Conservation (phyloP, 805 yeast genomes). For the Metschnikowia koreensis region DNA sequence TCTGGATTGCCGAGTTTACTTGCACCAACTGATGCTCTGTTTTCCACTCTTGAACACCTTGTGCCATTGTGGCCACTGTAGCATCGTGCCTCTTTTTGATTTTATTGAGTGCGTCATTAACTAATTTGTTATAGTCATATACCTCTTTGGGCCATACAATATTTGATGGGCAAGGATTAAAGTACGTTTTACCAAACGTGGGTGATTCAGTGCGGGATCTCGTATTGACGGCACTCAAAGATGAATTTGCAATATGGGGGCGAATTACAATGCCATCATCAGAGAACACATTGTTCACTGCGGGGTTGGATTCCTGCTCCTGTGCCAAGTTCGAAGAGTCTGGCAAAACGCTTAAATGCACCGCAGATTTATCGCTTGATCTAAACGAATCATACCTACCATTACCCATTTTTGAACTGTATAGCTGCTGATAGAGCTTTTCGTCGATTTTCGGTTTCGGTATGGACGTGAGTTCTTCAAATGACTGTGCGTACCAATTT, state of each 20-base stretch:
- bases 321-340: slow-evolving; percentile 29
- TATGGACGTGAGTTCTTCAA: slow-evolving; percentile 72
- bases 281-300: slow-evolving; percentile 39
- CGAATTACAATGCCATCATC: slow-evolving; percentile 53
- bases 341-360: not conserved
- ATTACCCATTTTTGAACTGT: slow-evolving; percentile 5
- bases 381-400: slow-evolving; percentile 1
- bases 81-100: slow-evolving; percentile 89
- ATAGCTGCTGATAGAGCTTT: slow-evolving; percentile 38
- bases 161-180: slow-evolving; percentile 53
- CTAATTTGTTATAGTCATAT: slow-evolving; percentile 63
- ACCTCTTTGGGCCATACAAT: slow-evolving; percentile 73
- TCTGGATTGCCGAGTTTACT: slow-evolving; percentile 72
- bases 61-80: slow-evolving; percentile 87
- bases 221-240: slow-evolving; percentile 9
- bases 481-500: slow-evolving; percentile 89
- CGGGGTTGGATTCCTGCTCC: slow-evolving; percentile 33
- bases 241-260: slow-evolving; percentile 18
- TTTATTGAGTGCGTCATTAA: slow-evolving; percentile 61
- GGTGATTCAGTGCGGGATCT: slow-evolving; percentile 27
- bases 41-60: slow-evolving; percentile 92
- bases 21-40: slow-evolving; percentile 43
- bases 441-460: slow-evolving; percentile 54
- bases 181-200: slow-evolving; percentile 46
- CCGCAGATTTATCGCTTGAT: slow-evolving; percentile 8